Evolutionary conservation across 2,329 filamentous ascomycete species (phyloP), one percentile per base, ranked within the genome.

Genomic region (Drechslerella dactyloides): DNA sequence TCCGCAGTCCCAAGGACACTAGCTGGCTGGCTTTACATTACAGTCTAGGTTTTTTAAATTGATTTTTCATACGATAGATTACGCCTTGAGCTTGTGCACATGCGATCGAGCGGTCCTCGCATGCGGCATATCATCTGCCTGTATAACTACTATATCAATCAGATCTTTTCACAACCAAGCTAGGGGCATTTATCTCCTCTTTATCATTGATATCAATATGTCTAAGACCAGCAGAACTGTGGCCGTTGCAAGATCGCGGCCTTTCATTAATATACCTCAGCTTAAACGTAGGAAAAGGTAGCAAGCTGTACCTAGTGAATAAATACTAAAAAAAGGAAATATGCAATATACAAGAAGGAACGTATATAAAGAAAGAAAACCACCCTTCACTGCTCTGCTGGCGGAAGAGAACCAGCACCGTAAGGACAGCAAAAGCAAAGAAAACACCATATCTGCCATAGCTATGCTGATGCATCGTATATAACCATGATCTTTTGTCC

Each of bases 291-390:
- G 46, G 33, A 57, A 27, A 27, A n/a, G n/a, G n/a, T n/a, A n/a
- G n/a, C n/a, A n/a, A n/a, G n/a, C n/a, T n/a, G 1, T n/a, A 57
- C 3, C 21, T 15, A 48, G 3, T 19, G n/a, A 11, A 2, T 19
- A 23, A 11, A 19, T 10, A 19, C 2, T 10, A 48, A 19, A 17
- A 19, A 4, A 17, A 48, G 1, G 5, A 44, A 10, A 44, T 13
- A 48, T 48, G 44, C 44, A 17, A 48, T 60, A n/a, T n/a, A 55
- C 40, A 30, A 61, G 60, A 23, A 27, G 17, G 19, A 24, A 58
- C n/a, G n/a, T 23, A 21, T 21, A n/a, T 44, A 51, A 59, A 37
- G 53, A 23, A n/a, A 51, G 19, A 21, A 48, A 48, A 1, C n/a
- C n/a, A n/a, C n/a, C n/a, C n/a, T n/a, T 15, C 15, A 5, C 35